Evolutionary conservation across 768 basidiomycete species (phyloP), one percentile per base, ranked within the genome.

Genomic region (Cystobasidium tubakii): DNA sequence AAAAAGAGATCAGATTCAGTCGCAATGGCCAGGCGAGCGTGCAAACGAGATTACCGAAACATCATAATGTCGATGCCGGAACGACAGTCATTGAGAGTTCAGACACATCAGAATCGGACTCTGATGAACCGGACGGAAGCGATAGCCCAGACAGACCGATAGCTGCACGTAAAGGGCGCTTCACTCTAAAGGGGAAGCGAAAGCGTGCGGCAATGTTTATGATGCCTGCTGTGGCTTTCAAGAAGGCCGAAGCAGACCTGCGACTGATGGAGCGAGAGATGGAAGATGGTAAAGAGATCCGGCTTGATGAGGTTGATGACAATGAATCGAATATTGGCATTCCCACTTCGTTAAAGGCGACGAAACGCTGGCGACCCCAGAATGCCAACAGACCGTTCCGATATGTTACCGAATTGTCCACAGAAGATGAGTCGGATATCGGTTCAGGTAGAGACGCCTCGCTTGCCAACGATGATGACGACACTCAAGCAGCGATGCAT

Each of bases 171-270:
- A 55, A 71, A 23, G 71, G 62, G 1, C 66, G 74, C 34, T 75
- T 71, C 44, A 27, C 29, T 6, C 44, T 75, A n/a, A 66, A 75
- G 21, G 57, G 66, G 9, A 76, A 74, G 50, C 67, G 75, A 3
- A 64, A 74, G n/a, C 46, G 62, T n/a, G 73, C 73, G 0, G 54
- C 77, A 6, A 60, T 67, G 9, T 21, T 31, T 19, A 78, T 77
- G 79, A 77, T 79, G 78, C 79, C 79, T 6, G 76, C 60, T 25
- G 69, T 74, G 3, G 76, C 77, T 69, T 64, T 78, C 55, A 78
- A 78, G 70, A 69, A 66, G 54, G 79, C 79, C 1, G 33, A 73
- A 25, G 71, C 57, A 12, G 79, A 79, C 36, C 72, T 79, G 15
- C 42, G 63, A 53, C 55, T 78, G 23, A 79, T 79, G 79, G 44